Conservation (phyloP, 1,284 basidiomycete genomes). For the Cutaneotrichosporon mucoides region DNA sequence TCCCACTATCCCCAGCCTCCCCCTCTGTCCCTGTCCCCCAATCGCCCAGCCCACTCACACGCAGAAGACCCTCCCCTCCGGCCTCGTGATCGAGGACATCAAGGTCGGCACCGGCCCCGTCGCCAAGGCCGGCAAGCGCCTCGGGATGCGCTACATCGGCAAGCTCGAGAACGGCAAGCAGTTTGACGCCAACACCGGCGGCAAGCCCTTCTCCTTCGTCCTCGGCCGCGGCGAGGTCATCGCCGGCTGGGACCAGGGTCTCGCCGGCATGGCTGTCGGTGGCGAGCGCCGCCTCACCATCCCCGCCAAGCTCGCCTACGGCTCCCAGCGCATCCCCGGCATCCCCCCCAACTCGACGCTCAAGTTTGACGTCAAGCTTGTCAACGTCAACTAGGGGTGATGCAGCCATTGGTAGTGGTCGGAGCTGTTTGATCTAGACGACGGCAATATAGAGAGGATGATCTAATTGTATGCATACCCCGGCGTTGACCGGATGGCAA, state of each 20-base stretch:
- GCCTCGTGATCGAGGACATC: slow-evolving; percentile 72
- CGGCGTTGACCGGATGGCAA: too few relatives aligned
- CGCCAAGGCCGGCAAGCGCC: slow-evolving; percentile 78
- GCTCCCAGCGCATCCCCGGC: slow-evolving; percentile 52
- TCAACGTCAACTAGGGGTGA: slow-evolving; percentile 50
- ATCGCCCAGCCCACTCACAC: background rate
- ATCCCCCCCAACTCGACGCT: slow-evolving; percentile 53
- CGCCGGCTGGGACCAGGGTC: slow-evolving; percentile 90
- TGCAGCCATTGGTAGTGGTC: slow-evolving; percentile 52
- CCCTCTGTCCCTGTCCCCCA: too few relatives aligned
- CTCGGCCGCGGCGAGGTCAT: slow-evolving; percentile 89
- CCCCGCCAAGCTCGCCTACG: slow-evolving; percentile 54
- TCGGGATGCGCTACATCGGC: slow-evolving; percentile 67
- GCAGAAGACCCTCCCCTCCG: slow-evolving; percentile 60
- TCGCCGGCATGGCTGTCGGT: slow-evolving; percentile 86
- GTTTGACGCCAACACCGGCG: slow-evolving; percentile 85
- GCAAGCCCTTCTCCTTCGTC: slow-evolving; percentile 83
- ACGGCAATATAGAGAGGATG: slow-evolving; percentile 30
- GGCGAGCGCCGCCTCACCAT: slow-evolving; percentile 76
- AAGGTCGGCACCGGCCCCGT: slow-evolving; percentile 73
- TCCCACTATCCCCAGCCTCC: too few relatives aligned
- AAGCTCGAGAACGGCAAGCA: slow-evolving; percentile 78
- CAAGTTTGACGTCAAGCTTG: slow-evolving; percentile 56
- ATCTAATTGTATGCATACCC: too few relatives aligned
- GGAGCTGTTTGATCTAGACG: slow-evolving; percentile 46